Evolutionary conservation across 371 early-diverging fungal genomes (phyloP).

Genomic region (Rhizopus arrhizus): DNA sequence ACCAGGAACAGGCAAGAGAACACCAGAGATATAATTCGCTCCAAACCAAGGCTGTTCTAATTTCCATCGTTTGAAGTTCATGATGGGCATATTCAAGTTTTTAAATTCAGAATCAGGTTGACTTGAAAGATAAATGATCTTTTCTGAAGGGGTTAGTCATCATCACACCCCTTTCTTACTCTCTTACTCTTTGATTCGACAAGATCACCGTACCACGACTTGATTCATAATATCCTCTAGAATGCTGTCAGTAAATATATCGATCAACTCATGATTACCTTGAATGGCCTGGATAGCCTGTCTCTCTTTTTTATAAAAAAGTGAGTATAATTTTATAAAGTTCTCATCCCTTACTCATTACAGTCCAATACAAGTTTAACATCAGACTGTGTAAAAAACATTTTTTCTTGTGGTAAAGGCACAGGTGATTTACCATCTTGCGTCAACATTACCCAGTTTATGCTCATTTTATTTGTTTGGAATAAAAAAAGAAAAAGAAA

Average conservation of each 20-base stretch:
- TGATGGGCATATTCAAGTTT: slow-evolving; percentile 44
- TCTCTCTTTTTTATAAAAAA: slow-evolving; percentile 3
- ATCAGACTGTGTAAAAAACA: slow-evolving; percentile 37
- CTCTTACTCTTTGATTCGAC: slow-evolving; percentile 34
- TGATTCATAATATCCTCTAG: slow-evolving; percentile 34
- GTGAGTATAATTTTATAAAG: neutral
- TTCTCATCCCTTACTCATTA: slow-evolving; percentile 28
- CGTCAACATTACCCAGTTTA: slow-evolving; percentile 58
- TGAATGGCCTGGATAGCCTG: slow-evolving; percentile 48
- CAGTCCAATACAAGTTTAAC: slow-evolving; percentile 45
- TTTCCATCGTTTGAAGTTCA: slow-evolving; percentile 32
- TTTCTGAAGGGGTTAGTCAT: neutral
- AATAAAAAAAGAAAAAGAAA: slow-evolving; percentile 8
- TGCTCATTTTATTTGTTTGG: slow-evolving; percentile 39
- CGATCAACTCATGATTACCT: slow-evolving; percentile 20
- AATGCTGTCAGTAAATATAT: neutral
- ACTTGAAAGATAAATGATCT: slow-evolving; percentile 36
- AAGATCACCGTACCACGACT: slow-evolving; percentile 39
- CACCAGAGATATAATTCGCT: slow-evolving; percentile 43
- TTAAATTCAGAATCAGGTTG: slow-evolving; percentile 22
- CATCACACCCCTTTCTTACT: neutral
- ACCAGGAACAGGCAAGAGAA: slow-evolving; percentile 39
- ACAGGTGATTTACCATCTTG: slow-evolving; percentile 41
- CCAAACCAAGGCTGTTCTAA: slow-evolving; percentile 56
- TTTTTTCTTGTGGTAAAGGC: slow-evolving; percentile 56